Conservation (phyloP, 192 early-diverging fungal species). For the Linnemannia hyalina region DNA sequence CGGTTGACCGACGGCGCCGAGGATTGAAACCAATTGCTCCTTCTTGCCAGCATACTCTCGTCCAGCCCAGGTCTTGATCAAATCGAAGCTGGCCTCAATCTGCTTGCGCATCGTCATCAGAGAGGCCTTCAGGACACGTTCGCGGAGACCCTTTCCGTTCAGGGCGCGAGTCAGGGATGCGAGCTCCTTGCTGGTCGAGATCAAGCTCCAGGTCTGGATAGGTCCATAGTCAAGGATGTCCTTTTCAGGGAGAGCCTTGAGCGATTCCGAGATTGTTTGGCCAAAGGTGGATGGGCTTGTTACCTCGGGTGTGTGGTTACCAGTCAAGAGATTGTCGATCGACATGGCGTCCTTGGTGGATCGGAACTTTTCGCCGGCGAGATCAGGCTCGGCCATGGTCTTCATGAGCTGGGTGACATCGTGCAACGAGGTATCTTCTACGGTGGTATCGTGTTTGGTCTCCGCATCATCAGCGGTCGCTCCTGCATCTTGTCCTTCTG, state of each 20-base stretch:
- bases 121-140: conserved; percentile 40
- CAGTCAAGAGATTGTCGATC: conserved; percentile 25
- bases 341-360: conserved; percentile 22
- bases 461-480: neutral
- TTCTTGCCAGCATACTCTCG: conserved; percentile 14
- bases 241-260: conserved; percentile 3
- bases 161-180: conserved; percentile 37
- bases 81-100: conserved; percentile 37
- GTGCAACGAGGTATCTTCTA: conserved; percentile 7
- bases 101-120: conserved; percentile 42
- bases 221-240: conserved; percentile 46
- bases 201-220: conserved; percentile 44
- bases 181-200: conserved; percentile 47
- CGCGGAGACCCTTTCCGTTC: conserved; percentile 42
- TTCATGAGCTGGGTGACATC: conserved; percentile 49
- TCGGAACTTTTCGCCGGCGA: conserved; percentile 14
- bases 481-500: neutral
- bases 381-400: conserved; percentile 36
- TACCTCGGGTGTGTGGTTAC: neutral
- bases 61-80: conserved; percentile 33
- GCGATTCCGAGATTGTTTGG: neutral
- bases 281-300: neutral
- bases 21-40: conserved; percentile 22
- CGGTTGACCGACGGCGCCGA: conserved; percentile 36
- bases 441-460: neutral